Percentiles rank a stretch among this genome's conserved stretches.
Evolutionary conservation across 1,284 basidiomycete species (phyloP).

Genomic region (Marasmius sp.): DNA sequence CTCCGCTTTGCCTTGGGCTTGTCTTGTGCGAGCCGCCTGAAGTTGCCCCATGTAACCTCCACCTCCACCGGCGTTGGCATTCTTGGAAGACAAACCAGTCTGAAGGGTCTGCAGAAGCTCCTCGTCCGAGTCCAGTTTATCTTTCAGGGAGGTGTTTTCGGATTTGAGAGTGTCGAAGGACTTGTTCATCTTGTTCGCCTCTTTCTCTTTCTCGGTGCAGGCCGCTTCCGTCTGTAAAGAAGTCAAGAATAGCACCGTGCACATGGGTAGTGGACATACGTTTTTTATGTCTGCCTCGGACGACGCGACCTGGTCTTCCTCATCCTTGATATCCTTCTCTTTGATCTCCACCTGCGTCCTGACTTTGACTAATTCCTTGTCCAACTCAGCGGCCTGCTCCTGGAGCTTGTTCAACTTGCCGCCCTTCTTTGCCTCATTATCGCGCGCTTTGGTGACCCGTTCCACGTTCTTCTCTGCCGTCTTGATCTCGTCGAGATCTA

Average conservation of each 20-base stretch:
- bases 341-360: slow-evolving; percentile 88
- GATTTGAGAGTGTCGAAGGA: slow-evolving; percentile 74
- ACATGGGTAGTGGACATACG: slow-evolving; percentile 39
- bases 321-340: slow-evolving; percentile 77
- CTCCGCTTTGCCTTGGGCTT: slow-evolving; percentile 80
- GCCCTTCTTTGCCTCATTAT: slow-evolving; percentile 70
- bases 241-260: neutral
- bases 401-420: slow-evolving; percentile 81
- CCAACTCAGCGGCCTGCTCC: slow-evolving; percentile 77
- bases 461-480: slow-evolving; percentile 74
- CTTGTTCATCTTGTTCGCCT: slow-evolving; percentile 60
- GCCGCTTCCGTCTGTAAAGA: slow-evolving; percentile 52
- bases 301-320: slow-evolving; percentile 62
- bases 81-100: slow-evolving; percentile 83
- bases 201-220: slow-evolving; percentile 54
- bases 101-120: slow-evolving; percentile 95
- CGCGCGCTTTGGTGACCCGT: slow-evolving; percentile 63
- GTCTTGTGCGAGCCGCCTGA: slow-evolving; percentile 79
- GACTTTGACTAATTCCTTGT: slow-evolving; percentile 85
- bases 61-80: slow-evolving; percentile 55
- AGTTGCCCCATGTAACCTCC: slow-evolving; percentile 98
- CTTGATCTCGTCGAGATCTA: slow-evolving; percentile 54
- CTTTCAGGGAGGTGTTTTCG: slow-evolving; percentile 64
- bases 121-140: slow-evolving; percentile 75
- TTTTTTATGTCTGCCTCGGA: slow-evolving; percentile 61